Base-by-base conservation (phyloP, 805 yeast genomes). In the Spathaspora girioi region DNA sequence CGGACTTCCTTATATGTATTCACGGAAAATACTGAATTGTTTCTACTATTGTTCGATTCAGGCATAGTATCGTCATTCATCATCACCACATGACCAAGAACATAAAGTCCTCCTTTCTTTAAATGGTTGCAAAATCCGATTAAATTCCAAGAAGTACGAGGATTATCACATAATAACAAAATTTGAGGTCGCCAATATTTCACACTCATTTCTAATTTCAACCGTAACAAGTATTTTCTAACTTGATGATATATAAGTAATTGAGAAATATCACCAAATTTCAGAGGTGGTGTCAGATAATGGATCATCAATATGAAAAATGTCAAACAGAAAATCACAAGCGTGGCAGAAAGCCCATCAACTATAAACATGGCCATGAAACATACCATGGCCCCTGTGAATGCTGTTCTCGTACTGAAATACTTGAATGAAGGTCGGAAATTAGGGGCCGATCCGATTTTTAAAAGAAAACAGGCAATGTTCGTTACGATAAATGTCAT, bases 111-210 rank as follows among this genome's bases (percentile, higher is more conserved):
- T 44, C 99, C 99, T 65, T 94, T 94, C 64, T 94, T 94, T 69
- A 94, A 72, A 66, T 91, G 91, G 63, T 94, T 94, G 70, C 99
- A 94, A 61, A 94, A 94, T 12, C 87, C 84, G 53, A 94, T 92
- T 56, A 94, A 72, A 58, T 87, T 89, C 97, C 97, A 93, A 29
- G 92, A 80, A 0, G 96, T 84, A 55, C 97, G 74, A 0, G 99
- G 98, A 59, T 90, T 88, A 61, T 94, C 98, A 41, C 92, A 93
- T 32, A 94, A 71, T 29, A 94, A 69, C 53, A 94, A 72, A 40
- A 94, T 86, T 66, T 94, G 99, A 0, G 99, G 99, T 59, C 99
- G 78, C 99, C 99, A 94, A 65, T 92, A 94, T 69, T 94, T 94
- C 48, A 94, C 97, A 65, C 93, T 96, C 72, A 74, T 69, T 62